phyloP scores from a whole-genome alignment of 1,139 yeast species.

The Pichia sp. region DNA sequence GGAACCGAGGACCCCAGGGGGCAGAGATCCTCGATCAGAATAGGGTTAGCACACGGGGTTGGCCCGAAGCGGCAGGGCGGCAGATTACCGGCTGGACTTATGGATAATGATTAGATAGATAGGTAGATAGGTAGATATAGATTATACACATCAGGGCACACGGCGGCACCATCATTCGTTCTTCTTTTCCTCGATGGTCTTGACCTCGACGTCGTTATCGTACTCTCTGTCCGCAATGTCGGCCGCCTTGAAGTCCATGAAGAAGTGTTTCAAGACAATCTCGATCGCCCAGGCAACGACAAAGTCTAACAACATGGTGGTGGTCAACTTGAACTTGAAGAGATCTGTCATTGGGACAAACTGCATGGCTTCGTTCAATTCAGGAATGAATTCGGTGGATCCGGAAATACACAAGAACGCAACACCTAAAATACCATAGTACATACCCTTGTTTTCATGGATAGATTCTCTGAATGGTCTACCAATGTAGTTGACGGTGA shows the following conservation, averaged over 20 bases:
- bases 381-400: slow-evolving; percentile 94
- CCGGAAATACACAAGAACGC: slow-evolving; percentile 87
- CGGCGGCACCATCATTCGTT: slow-evolving; percentile 1
- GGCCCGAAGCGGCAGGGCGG: too few species aligned
- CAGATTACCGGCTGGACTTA: too few species aligned
- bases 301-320: slow-evolving; percentile 72
- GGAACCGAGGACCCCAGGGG: too few species aligned
- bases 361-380: slow-evolving; percentile 85
- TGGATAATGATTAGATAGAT: too few species aligned
- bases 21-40: too few species aligned
- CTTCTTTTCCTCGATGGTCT: slow-evolving; percentile 15
- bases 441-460: slow-evolving; percentile 93
- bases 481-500: slow-evolving; percentile 98
- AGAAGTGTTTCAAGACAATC: slow-evolving; percentile 71
- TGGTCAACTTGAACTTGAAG: slow-evolving; percentile 80
- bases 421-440: slow-evolving; percentile 90
- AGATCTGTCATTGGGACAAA: slow-evolving; percentile 79
- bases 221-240: slow-evolving; percentile 66
- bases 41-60: too few species aligned
- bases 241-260: slow-evolving; percentile 89
- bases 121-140: too few species aligned
- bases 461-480: slow-evolving; percentile 94
- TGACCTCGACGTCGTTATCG: slow-evolving; percentile 34
- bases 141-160: neutral
- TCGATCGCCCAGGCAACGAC: slow-evolving; percentile 81